A percentile compares a stretch with the other conserved stretches of the same genome.
Conservation (phyloP, 805 yeast species). For the Metschnikowia baotianmanensis region DNA sequence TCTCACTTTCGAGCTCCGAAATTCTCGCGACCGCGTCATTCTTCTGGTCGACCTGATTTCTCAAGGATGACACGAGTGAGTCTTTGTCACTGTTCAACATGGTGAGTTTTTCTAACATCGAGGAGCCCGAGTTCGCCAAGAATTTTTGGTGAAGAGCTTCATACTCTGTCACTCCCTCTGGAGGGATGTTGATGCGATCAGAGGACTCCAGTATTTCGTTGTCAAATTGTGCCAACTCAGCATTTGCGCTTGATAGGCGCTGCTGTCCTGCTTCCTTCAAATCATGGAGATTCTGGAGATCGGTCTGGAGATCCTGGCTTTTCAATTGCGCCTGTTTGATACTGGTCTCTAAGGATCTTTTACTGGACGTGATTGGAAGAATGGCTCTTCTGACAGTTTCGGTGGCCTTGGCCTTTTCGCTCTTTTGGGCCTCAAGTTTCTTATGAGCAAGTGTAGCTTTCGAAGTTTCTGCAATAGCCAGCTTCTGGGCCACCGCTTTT, state of each 20-base stretch:
- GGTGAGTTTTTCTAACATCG: slow-evolving; percentile 49
- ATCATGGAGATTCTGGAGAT: slow-evolving; percentile 50
- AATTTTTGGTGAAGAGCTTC: slow-evolving; percentile 55
- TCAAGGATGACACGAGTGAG: slow-evolving; percentile 32
- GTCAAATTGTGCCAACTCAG: slow-evolving; percentile 32
- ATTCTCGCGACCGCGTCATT: slow-evolving; percentile 39
- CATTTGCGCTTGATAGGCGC: slow-evolving; percentile 47
- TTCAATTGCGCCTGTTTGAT: slow-evolving; percentile 46
- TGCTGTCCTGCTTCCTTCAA: slow-evolving; percentile 33
- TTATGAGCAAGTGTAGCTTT: slow-evolving; percentile 43
- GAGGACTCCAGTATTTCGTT: slow-evolving; percentile 19
- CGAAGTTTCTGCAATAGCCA: slow-evolving; percentile 41
- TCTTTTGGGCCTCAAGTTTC: slow-evolving; percentile 39
- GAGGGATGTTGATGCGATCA: slow-evolving; percentile 35
- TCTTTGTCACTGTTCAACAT: slow-evolving; percentile 43
- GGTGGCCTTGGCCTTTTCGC: slow-evolving; percentile 34
- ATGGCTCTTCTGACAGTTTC: slow-evolving; percentile 48
- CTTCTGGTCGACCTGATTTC: slow-evolving; percentile 29
- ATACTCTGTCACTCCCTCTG: slow-evolving; percentile 56
- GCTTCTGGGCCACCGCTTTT: slow-evolving; percentile 28
- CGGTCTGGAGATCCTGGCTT: slow-evolving; percentile 48
- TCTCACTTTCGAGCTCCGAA: slow-evolving; percentile 35
- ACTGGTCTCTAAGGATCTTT: slow-evolving; percentile 46
- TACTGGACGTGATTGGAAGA: slow-evolving; percentile 62
- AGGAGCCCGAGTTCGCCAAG: slow-evolving; percentile 55